Evolutionary conservation across 225 moss, liverwort and hornwort species (phyloP).

Genomic region (Sphagnum contortum): DNA sequence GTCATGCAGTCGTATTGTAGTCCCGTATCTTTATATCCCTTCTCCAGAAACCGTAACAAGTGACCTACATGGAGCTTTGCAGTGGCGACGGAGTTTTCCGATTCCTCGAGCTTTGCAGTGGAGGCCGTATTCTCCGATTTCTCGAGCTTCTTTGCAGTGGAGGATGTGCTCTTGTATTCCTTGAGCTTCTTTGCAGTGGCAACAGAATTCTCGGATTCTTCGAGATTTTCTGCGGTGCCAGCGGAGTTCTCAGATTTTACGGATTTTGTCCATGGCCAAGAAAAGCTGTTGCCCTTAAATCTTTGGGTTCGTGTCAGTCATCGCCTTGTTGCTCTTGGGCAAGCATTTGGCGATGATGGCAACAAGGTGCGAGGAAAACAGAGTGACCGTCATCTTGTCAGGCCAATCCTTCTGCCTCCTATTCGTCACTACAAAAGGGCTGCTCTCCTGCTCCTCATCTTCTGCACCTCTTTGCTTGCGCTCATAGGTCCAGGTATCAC

Average conservation of each 20-base stretch:
- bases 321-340: background rate
- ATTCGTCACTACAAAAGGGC: slow-evolving; percentile 28
- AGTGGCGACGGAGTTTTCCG: too few species aligned
- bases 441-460: background rate
- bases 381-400: slow-evolving; percentile 9
- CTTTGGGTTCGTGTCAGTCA: slow-evolving; percentile 7
- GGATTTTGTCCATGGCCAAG: slow-evolving; percentile 8
- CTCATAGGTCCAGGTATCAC: slow-evolving; percentile 1
- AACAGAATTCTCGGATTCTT: too few species aligned
- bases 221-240: background rate
- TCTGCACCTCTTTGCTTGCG: slow-evolving; percentile 16
- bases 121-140: too few species aligned
- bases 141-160: too few species aligned
- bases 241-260: slow-evolving; percentile 9
- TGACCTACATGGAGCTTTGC: slow-evolving; percentile 26
- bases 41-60: slow-evolving; percentile 49
- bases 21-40: slow-evolving; percentile 37
- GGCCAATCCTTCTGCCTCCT: slow-evolving; percentile 12
- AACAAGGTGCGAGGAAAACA: slow-evolving; percentile 22
- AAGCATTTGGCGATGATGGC: slow-evolving; percentile 8
- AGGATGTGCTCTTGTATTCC: too few species aligned
- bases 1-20: slow-evolving; percentile 27
- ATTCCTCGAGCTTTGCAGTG: too few species aligned
- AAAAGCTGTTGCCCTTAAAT: slow-evolving; percentile 10
- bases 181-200: too few species aligned